Evolutionary conservation across 169 alveolate species (phyloP).

Genomic region (Perkinsus marinus): DNA sequence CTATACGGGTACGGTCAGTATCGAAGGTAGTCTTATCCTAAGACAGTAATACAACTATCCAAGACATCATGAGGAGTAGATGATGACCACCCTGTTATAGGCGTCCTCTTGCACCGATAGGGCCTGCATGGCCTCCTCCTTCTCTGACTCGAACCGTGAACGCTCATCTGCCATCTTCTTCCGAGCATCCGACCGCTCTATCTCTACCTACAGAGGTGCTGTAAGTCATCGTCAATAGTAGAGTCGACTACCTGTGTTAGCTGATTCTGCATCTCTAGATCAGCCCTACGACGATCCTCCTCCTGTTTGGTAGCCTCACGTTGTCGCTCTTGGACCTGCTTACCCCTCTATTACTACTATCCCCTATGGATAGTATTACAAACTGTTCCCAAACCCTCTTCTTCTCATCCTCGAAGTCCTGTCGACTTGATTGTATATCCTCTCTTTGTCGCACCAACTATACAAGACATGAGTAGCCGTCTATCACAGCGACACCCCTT

Average conservation of each 20-base stretch:
- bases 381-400: conserved; percentile 22
- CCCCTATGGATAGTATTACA: conserved; percentile 14
- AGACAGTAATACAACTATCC: too few species aligned
- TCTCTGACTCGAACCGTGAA: conserved; percentile 47
- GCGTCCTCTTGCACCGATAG: background rate
- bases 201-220: conserved; percentile 61
- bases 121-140: conserved; percentile 15
- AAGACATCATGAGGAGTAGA: background rate
- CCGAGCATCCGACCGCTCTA: conserved; percentile 63
- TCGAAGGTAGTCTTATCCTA: background rate
- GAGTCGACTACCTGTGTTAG: background rate
- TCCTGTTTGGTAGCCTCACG: background rate
- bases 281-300: background rate
- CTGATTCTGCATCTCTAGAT: background rate
- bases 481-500: too few species aligned
- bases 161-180: conserved; percentile 56
- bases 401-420: conserved; percentile 32
- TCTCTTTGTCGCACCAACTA: background rate
- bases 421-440: conserved; percentile 11
- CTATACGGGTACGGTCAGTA: background rate
- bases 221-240: background rate
- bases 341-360: too few species aligned
- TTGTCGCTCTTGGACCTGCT: background rate
- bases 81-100: background rate
- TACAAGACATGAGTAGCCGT: conserved; percentile 4